phyloP scores from a whole-genome alignment of 2,329 filamentous ascomycete species.

The Harringtonia aguacate region DNA sequence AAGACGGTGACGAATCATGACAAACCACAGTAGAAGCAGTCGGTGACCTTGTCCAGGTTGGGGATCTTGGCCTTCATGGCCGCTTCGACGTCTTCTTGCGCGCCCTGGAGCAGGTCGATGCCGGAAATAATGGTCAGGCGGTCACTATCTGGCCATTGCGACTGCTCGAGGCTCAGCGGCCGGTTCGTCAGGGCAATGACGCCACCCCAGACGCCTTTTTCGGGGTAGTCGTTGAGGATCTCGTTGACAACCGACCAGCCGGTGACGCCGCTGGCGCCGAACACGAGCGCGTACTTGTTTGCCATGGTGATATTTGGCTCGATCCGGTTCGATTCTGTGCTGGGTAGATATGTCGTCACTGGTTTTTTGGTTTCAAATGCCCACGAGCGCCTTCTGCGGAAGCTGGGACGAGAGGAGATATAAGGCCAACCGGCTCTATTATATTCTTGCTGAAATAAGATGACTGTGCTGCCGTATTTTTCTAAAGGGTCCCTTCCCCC shows the following conservation, averaged over 20 bases:
- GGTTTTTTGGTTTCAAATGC: too few relatives aligned
- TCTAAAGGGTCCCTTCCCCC: too few relatives aligned
- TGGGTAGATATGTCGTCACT: not conserved
- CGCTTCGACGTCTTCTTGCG: slow-evolving; percentile 25
- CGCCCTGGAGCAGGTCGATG: slow-evolving; percentile 27
- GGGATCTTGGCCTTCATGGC: slow-evolving; percentile 21
- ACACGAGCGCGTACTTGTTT: slow-evolving; percentile 5
- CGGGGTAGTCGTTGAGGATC: slow-evolving; percentile 14
- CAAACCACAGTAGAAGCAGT: slow-evolving; percentile 29
- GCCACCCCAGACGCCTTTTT: slow-evolving; percentile 11
- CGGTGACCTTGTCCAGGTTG: slow-evolving; percentile 26
- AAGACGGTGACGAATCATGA: not conserved
- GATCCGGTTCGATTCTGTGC: not conserved
- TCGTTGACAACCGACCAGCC: slow-evolving; percentile 7
- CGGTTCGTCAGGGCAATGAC: slow-evolving; percentile 15
- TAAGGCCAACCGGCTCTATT: too few relatives aligned
- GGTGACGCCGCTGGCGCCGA: slow-evolving; percentile 8
- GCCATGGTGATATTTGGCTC: slow-evolving; percentile 1
- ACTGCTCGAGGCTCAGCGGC: slow-evolving; percentile 17
- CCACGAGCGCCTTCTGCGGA: too few relatives aligned
- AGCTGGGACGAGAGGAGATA: too few relatives aligned
- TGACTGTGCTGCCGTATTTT: too few relatives aligned
- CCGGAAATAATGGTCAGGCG: slow-evolving; percentile 28
- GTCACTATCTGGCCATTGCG: slow-evolving; percentile 26
- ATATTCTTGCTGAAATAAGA: too few relatives aligned